phyloP scores from a whole-genome alignment of 2,329 filamentous ascomycete genomes.

The Xylaria polymorpha region DNA sequence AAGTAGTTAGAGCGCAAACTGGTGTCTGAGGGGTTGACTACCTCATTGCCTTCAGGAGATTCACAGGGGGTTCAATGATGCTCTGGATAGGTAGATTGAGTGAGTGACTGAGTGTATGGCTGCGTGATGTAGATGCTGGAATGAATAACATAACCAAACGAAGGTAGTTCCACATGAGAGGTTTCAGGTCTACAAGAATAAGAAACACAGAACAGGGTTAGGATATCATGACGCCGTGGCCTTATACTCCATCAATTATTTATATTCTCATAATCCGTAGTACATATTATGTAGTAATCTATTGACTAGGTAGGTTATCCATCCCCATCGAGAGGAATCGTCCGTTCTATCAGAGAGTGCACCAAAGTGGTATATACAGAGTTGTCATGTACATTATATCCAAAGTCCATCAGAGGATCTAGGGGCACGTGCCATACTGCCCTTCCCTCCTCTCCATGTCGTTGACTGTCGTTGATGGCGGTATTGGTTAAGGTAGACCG shows the following conservation, averaged over 20 bases:
- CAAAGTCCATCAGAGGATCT: neutral
- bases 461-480: neutral
- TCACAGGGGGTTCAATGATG: too few relatives aligned
- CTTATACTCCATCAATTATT: neutral
- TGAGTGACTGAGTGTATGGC: too few relatives aligned
- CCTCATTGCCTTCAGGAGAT: too few relatives aligned
- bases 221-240: neutral
- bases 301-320: neutral
- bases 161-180: too few relatives aligned
- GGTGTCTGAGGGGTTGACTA: too few relatives aligned
- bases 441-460: neutral
- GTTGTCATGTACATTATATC: slow-evolving; percentile 10
- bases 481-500: neutral
- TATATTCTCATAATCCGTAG: neutral
- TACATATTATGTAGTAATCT: slow-evolving; percentile 8
- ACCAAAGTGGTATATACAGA: slow-evolving; percentile 11
- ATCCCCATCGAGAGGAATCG: neutral
- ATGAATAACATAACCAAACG: too few relatives aligned
- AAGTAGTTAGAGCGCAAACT: too few relatives aligned
- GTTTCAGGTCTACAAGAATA: too few relatives aligned
- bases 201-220: too few relatives aligned
- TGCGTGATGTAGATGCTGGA: too few relatives aligned
- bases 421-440: too few relatives aligned
- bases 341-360: slow-evolving; percentile 10
- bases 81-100: too few relatives aligned